Evolutionary conservation across 495 filamentous ascomycete species (phyloP).

Genomic region (Elasticomyces elasticus): DNA sequence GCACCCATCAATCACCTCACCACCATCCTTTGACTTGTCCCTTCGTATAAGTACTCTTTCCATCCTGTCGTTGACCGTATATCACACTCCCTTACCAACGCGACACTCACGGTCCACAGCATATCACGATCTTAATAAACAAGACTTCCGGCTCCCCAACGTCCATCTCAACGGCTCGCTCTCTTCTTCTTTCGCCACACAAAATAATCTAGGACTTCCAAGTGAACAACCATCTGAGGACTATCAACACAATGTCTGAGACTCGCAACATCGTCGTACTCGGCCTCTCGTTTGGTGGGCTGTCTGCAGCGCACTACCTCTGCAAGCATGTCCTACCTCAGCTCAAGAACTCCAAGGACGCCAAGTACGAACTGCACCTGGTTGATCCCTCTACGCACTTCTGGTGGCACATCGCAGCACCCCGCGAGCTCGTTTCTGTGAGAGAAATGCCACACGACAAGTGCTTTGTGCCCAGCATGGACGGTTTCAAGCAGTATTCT

Average conservation of each 20-base stretch:
- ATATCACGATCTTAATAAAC: no score
- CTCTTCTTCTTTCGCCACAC: background rate
- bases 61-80: no score
- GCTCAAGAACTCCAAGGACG: constrained; percentile 17
- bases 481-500: constrained; percentile 31
- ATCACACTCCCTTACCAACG: no score
- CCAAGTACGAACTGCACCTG: constrained; percentile 30
- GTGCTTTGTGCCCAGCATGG: constrained; percentile 27
- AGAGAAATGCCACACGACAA: constrained; percentile 27
- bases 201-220: no score
- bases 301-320: constrained; percentile 22
- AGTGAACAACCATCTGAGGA: background rate
- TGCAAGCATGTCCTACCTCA: constrained; percentile 25
- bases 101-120: no score
- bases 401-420: constrained; percentile 32
- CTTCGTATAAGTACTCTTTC: no score
- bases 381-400: constrained; percentile 32
- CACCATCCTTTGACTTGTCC: no score
- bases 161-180: background rate
- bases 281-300: constrained; percentile 26
- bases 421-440: constrained; percentile 32
- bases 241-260: constrained; percentile 18
- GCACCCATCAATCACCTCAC: no score
- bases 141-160: constrained; percentile 27
- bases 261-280: constrained; percentile 30